Evolutionary conservation across 441 rosid genomes (phyloP).

Genomic region (Arabidopsis lyrata): DNA sequence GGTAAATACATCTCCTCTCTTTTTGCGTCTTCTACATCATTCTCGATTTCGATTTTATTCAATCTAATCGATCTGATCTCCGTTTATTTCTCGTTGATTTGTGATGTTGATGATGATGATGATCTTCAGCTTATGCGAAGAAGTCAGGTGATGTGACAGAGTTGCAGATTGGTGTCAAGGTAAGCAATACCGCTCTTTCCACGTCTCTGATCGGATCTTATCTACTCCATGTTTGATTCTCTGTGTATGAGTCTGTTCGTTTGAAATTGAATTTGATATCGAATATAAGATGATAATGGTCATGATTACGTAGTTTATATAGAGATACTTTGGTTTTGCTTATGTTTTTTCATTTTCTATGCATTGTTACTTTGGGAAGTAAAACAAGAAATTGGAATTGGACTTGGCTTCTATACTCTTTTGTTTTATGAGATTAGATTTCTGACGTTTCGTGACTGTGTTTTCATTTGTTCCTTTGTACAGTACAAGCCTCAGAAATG

Average conservation of each 20-base stretch:
- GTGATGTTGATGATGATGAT: conserved; percentile 8
- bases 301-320: not conserved
- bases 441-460: not conserved
- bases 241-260: conserved; percentile 5
- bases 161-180: conserved; percentile 96
- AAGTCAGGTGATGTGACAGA: conserved; percentile 81
- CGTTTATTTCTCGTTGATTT: not conserved
- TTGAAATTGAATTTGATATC: not conserved
- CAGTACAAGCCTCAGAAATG: conserved; percentile 84
- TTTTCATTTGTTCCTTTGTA: not conserved
- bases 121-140: conserved; percentile 65
- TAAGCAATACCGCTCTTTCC: conserved; percentile 29
- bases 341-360: not conserved
- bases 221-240: not conserved
- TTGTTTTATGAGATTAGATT: not conserved
- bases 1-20: not conserved
- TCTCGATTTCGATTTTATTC: not conserved
- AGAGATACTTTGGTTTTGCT: not conserved
- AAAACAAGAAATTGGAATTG: not conserved
- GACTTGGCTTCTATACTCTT: not conserved
- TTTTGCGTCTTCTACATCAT: not conserved
- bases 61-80: conserved; percentile 15
- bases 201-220: not conserved
- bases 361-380: not conserved
- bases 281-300: not conserved